phyloP scores from a whole-genome alignment of 2,329 filamentous ascomycete species.

The Aspergillus hortae region DNA sequence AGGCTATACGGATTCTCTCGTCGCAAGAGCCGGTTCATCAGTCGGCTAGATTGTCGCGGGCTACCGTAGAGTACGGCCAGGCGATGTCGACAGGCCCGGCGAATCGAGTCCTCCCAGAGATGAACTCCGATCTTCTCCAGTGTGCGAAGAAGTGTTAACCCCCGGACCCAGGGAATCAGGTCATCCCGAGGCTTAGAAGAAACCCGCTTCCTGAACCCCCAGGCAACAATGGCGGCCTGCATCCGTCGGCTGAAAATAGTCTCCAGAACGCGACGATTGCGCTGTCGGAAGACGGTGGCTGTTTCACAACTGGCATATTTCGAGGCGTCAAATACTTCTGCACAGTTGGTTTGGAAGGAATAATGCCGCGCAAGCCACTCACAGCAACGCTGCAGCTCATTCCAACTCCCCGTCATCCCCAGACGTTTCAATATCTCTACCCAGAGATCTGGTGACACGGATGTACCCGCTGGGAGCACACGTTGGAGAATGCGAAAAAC shows the following conservation, averaged over 20 bases:
- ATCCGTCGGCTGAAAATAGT: constrained; percentile 42
- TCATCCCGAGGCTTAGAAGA: constrained; percentile 17
- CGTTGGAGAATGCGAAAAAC: constrained; percentile 48
- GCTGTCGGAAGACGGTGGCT: not conserved
- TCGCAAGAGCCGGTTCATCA: constrained; percentile 34
- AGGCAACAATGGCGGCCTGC: constrained; percentile 48
- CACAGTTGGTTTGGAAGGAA: constrained; percentile 11
- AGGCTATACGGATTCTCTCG: constrained; percentile 32
- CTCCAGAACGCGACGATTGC: constrained; percentile 27
- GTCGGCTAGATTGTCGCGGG: constrained; percentile 26
- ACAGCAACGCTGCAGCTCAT: constrained; percentile 50
- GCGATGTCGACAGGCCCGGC: constrained; percentile 32
- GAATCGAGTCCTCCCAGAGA: constrained; percentile 27
- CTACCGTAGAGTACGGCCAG: constrained; percentile 36
- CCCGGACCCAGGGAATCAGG: constrained; percentile 39
- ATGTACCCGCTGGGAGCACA: constrained; percentile 44
- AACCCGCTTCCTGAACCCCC: constrained; percentile 44
- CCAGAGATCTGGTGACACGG: constrained; percentile 49
- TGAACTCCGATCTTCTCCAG: constrained; percentile 34
- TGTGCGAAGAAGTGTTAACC: constrained; percentile 37
- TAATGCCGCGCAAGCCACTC: constrained; percentile 51
- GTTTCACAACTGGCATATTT: constrained; percentile 1
- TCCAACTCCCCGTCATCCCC: constrained; percentile 54
- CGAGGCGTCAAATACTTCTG: constrained; percentile 8
- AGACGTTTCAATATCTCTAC: constrained; percentile 56